Evolutionary conservation across 257 asterid genomes (phyloP).

Genomic region (Gynochthodes officinalis): DNA sequence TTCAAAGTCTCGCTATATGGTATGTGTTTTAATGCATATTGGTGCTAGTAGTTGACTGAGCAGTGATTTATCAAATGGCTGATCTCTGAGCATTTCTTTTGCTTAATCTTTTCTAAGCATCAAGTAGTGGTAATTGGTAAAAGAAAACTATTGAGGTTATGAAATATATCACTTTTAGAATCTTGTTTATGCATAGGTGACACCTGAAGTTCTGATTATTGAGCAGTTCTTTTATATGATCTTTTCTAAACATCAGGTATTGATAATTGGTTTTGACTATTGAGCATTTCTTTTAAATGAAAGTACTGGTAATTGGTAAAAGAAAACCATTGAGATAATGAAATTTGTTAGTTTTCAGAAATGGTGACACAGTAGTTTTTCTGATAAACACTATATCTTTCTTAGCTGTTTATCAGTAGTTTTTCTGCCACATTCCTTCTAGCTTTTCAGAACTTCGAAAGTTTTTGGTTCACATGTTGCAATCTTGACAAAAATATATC

Average conservation of each 20-base stretch:
- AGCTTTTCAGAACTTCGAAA: neutral
- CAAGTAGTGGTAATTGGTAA: no score
- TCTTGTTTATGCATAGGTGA: no score
- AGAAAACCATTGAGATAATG: neutral
- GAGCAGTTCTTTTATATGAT: neutral
- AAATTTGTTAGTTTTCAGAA: neutral
- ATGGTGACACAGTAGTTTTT: neutral
- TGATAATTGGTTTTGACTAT: no score
- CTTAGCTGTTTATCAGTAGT: no score
- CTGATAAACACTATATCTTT: neutral
- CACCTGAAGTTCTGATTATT: neutral
- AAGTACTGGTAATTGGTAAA: no score
- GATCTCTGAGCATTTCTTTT: no score
- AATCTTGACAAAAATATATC: neutral
- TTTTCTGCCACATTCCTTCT: neutral
- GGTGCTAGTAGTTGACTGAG: neutral
- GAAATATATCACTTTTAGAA: neutral
- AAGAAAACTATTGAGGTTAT: no score
- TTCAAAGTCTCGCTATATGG: neutral
- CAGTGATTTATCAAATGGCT: no score
- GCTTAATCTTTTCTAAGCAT: neutral
- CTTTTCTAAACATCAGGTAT: neutral
- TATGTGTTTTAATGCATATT: neutral
- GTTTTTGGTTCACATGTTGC: neutral
- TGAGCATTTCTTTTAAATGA: no score